Evolutionary conservation across 352 stramenopile genomes (phyloP).

Genomic region (Globisporangium perplexum): DNA sequence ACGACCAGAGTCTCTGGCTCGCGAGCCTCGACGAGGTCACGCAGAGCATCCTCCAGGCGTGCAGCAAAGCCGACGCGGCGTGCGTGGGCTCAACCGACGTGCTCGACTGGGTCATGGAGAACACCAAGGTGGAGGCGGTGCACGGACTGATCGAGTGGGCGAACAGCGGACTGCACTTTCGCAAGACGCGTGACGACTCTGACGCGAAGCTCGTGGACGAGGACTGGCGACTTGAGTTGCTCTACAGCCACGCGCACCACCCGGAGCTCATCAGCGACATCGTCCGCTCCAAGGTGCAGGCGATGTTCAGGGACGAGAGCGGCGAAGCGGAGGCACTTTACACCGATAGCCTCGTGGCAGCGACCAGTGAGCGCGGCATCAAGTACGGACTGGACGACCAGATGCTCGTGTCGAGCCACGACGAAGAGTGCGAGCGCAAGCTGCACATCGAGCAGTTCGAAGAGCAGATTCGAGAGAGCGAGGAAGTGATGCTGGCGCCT

Average conservation of each 20-base stretch:
- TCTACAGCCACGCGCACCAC: conserved; percentile 27
- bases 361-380: conserved; percentile 14
- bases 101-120: conserved; percentile 85
- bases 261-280: conserved; percentile 29
- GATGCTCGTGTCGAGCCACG: conserved; percentile 31
- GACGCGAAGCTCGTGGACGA: too few species aligned
- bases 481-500: conserved; percentile 9
- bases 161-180: conserved; percentile 66
- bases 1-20: conserved; percentile 63
- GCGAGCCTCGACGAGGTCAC: conserved; percentile 62
- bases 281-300: conserved; percentile 10
- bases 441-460: conserved; percentile 46
- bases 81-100: too few species aligned
- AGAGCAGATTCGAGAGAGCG: conserved; percentile 21
- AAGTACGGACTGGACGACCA: conserved; percentile 35
- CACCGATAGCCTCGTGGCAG: conserved; percentile 5
- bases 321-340: neutral
- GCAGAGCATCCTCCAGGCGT: conserved; percentile 29
- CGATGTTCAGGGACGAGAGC: conserved; percentile 6
- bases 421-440: conserved; percentile 54
- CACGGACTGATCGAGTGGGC: conserved; percentile 74
- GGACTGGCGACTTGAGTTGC: conserved; percentile 33
- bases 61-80: neutral
- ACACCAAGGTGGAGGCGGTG: conserved; percentile 64
- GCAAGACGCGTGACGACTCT: too few species aligned